Conservation (phyloP, 2,329 filamentous ascomycete genomes). For the Phaeosphaeria sp. region DNA sequence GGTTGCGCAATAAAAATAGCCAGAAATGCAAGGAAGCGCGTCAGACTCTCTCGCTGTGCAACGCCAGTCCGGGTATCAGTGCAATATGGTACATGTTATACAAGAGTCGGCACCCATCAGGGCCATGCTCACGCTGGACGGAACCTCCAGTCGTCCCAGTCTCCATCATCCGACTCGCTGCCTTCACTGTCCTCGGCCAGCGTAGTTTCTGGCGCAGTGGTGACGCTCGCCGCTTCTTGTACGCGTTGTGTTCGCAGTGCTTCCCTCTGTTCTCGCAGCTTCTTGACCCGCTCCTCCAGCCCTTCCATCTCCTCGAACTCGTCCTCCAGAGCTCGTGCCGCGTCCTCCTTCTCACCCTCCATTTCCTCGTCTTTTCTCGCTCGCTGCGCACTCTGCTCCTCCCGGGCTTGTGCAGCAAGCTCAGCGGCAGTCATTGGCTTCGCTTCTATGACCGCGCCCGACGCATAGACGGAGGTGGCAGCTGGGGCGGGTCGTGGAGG, state of each 20-base stretch:
- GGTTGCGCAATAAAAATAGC: not conserved
- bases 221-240: conserved; percentile 9
- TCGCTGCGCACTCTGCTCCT: conserved; percentile 53
- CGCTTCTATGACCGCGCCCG: conserved; percentile 52
- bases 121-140: conserved; percentile 35
- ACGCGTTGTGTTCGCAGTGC: conserved; percentile 41
- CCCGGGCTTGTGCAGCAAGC: conserved; percentile 53
- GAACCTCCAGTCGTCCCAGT: conserved; percentile 49
- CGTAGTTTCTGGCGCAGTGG: conserved; percentile 10
- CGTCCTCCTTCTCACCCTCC: conserved; percentile 58
- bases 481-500: conserved; percentile 79
- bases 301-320: conserved; percentile 60
- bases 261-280: conserved; percentile 55
- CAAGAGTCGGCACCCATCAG: not conserved
- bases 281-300: conserved; percentile 54
- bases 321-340: conserved; percentile 52
- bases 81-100: conserved; percentile 28
- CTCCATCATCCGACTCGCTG: conserved; percentile 47
- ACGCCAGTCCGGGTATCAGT: conserved; percentile 29
- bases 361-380: conserved; percentile 52
- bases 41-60: conserved; percentile 4
- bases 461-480: conserved; percentile 17
- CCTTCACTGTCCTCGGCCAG: conserved; percentile 32
- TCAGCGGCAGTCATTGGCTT: conserved; percentile 56
- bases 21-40: not conserved